Base-by-base conservation (phyloP, 495 filamentous ascomycete genomes). In the Polyplosphaeria fusca region DNA sequence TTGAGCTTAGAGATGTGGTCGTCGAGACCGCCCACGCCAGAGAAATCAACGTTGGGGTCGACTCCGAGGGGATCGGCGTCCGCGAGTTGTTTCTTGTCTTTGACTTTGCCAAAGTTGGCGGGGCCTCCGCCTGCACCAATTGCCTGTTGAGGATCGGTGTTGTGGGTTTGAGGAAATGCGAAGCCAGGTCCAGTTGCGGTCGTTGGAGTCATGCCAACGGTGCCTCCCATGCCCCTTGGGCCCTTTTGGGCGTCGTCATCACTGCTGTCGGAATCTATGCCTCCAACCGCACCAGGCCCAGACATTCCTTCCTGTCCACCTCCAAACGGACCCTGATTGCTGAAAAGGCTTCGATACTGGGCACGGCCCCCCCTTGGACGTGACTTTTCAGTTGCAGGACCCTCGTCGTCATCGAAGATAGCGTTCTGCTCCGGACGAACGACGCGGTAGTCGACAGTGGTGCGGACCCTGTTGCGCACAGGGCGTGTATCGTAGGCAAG, bases 51-150 rank as follows among this genome's bases (percentile, higher is more conserved):
- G 66, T 79, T 88, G 67, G 89, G 76, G 65, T 96, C 90, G 22
- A 96, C 89, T 25, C 94, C 93, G 18, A 98, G 74, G 13, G 93
- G 91, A 68, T 98, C 94, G 4, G 91, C 88, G 74, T 98, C 93
- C 19, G 91, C 92, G 45, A 94, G 79, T 1, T 82, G 74, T 52
- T 86, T 80, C 67, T 80, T 85, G 67, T 93, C 89, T 69, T 92
- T 95, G 59, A 93, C 71, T 70, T 89, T 94, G 48, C 94, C 94
- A 40, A 96, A 81, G 65, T 94, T 91, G 16, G 87, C 86, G 16
- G 90, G 86, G 27, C 86, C 85, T 7, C 86, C 88, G 41, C 81
- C 76, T 20, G 70, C 64, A 13, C 72, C 75, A 25, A 19, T 23
- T 3, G 49, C 47, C 67, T 87, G 84, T 13, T 85, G 70, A 13